Conservation (phyloP, 2,329 filamentous ascomycete genomes). For the Diaporthe sp. region DNA sequence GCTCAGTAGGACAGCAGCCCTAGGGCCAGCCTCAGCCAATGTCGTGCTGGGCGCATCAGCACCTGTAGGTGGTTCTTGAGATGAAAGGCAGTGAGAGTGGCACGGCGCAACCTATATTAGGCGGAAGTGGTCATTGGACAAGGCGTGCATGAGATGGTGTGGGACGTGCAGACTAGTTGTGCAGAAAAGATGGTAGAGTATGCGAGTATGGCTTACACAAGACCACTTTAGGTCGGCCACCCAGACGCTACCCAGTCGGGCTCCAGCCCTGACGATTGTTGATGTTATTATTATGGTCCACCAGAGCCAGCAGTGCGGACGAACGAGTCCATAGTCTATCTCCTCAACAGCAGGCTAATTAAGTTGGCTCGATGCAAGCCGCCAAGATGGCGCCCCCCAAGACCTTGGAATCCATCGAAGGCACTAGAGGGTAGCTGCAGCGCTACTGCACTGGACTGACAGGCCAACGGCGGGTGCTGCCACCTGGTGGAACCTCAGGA, state of each 20-base stretch:
- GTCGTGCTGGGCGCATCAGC: not conserved
- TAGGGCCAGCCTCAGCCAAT: slow-evolving; percentile 9
- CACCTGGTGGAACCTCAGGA: slow-evolving; percentile 11
- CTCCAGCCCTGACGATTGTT: not conserved
- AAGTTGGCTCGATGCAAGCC: slow-evolving; percentile 14
- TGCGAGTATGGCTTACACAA: not conserved
- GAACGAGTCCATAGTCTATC: slow-evolving; percentile 19
- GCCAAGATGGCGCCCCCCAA: slow-evolving; percentile 22
- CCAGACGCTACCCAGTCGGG: slow-evolving; percentile 17
- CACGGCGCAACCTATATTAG: not conserved
- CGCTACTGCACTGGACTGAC: slow-evolving; percentile 26
- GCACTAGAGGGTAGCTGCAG: slow-evolving; percentile 20
- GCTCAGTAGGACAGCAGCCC: slow-evolving; percentile 22
- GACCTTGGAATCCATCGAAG: slow-evolving; percentile 19
- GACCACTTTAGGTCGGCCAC: not conserved
- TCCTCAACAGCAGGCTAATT: not conserved
- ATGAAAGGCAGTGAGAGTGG: not conserved
- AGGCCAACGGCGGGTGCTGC: slow-evolving; percentile 25
- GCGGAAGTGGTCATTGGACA: not conserved
- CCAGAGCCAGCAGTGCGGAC: slow-evolving; percentile 9
- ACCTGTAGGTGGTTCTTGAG: not conserved
- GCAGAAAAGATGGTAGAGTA: not conserved
- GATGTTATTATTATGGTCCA: not conserved
- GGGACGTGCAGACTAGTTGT: slow-evolving; percentile 17
- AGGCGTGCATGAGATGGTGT: slow-evolving; percentile 11